A percentile compares a stretch with the other conserved stretches of the same genome.
Evolutionary conservation across 345 rosid genomes (phyloP).

Genomic region (Anacardium occidentale): DNA sequence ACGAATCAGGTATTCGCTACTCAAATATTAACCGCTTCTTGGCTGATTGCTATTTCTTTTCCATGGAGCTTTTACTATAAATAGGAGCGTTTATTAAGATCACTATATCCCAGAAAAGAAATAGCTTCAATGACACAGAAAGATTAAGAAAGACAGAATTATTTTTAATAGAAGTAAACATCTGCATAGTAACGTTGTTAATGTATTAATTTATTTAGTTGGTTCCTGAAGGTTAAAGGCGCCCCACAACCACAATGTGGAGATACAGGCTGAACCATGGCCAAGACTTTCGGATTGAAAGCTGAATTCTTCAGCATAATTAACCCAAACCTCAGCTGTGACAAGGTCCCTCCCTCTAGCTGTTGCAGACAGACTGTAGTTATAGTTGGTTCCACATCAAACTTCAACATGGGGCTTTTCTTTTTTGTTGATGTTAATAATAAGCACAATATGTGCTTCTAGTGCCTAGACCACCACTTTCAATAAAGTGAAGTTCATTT

Average conservation of each 20-base stretch:
- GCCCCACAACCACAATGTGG: background rate
- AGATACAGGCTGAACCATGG: slow-evolving; percentile 17
- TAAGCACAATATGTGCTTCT: background rate
- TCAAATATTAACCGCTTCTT: too few relatives aligned
- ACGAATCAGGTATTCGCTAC: too few relatives aligned
- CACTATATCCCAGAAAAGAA: background rate
- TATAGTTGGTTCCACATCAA: background rate
- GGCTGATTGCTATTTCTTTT: background rate
- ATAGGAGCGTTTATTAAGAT: background rate
- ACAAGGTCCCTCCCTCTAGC: too few relatives aligned
- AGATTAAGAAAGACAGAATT: background rate
- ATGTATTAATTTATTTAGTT: background rate
- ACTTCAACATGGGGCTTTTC: background rate
- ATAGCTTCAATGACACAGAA: slow-evolving; percentile 7
- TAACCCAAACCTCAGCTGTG: slow-evolving; percentile 39
- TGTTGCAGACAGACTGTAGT: too few relatives aligned
- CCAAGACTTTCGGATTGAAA: slow-evolving; percentile 1
- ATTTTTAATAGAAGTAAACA: too few relatives aligned
- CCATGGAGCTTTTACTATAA: background rate
- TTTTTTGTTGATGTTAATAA: background rate
- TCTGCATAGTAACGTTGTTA: background rate
- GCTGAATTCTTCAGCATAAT: slow-evolving; percentile 1
- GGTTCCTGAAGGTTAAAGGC: background rate
- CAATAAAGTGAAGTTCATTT: background rate
- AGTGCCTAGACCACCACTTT: background rate